These are phyloP conservation scores for Curvularia lunata DNA, from an alignment of 2,329 filamentous ascomycete species.

Conservation along the genomic window DNA sequence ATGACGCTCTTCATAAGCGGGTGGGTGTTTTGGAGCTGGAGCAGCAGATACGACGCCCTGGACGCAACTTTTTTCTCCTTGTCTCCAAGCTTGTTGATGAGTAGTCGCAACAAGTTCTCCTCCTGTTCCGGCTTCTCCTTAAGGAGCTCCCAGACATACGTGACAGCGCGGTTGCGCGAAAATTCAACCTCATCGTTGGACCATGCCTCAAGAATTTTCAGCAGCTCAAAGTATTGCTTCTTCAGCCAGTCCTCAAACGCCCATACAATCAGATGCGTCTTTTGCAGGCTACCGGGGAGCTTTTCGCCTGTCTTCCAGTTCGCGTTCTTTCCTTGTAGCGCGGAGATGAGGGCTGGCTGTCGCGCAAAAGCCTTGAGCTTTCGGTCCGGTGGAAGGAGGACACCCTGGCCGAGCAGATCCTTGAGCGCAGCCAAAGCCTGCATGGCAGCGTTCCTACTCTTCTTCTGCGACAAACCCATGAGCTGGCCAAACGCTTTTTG, in stretches of 20 bases:
- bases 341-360: conserved; percentile 77
- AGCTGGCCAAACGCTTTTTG: conserved; percentile 87
- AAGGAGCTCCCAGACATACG: conserved; percentile 88
- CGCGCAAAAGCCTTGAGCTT: conserved; percentile 79
- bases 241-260: conserved; percentile 96
- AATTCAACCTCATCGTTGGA: conserved; percentile 96
- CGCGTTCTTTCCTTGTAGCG: conserved; percentile 67
- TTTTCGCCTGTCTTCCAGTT: conserved; percentile 73
- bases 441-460: conserved; percentile 89
- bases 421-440: conserved; percentile 92
- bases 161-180: conserved; percentile 83
- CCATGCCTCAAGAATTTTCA: conserved; percentile 91
- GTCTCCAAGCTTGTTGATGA: conserved; percentile 97
- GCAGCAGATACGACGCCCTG: conserved; percentile 87
- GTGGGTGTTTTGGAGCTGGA: conserved; percentile 87
- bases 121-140: conserved; percentile 98
- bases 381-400: conserved; percentile 80
- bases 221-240: conserved; percentile 87
- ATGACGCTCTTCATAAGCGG: conserved; percentile 93
- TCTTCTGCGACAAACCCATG: conserved; percentile 83
- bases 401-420: conserved; percentile 89
- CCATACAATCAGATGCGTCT: conserved; percentile 84
- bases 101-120: conserved; percentile 84
- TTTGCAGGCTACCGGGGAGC: conserved; percentile 75
- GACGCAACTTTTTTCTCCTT: conserved; percentile 95